These are phyloP conservation scores for Salix viminalis DNA, from an alignment of 345 rosid genomes.

Conservation along the genomic window DNA sequence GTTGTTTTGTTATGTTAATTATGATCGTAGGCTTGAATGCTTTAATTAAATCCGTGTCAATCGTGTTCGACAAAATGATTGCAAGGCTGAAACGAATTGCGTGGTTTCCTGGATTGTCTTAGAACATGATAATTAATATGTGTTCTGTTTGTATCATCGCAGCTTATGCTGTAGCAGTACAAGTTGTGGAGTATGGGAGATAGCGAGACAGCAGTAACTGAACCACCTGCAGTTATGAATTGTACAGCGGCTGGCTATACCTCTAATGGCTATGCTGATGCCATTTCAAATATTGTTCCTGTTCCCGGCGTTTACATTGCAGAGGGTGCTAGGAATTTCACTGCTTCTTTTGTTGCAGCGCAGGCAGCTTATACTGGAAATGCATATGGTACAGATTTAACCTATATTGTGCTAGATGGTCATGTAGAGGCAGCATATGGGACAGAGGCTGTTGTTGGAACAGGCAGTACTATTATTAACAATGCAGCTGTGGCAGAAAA, in stretches of 20 bases:
- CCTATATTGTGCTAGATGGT: conserved; percentile 23
- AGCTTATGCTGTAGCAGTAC: conserved; percentile 16
- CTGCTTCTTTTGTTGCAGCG: conserved; percentile 28
- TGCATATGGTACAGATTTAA: conserved; percentile 14
- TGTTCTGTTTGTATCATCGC: conserved; percentile 20
- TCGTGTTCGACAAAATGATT: background rate
- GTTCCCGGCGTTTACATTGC: conserved; percentile 22
- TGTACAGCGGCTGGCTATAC: conserved; percentile 32
- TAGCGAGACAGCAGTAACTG: conserved; percentile 52
- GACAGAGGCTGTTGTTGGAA: conserved; percentile 23
- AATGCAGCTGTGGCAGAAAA: conserved; percentile 22
- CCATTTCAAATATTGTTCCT: conserved; percentile 17
- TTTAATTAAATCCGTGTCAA: background rate
- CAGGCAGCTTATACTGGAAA: conserved; percentile 23
- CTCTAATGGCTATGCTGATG: conserved; percentile 20
- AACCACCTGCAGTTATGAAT: conserved; percentile 35
- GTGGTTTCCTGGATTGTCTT: too few relatives aligned
- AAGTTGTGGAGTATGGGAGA: conserved; percentile 51
- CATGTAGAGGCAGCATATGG: conserved; percentile 17
- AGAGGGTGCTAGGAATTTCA: conserved; percentile 31
- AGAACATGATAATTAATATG: background rate
- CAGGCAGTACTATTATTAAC: conserved; percentile 9
- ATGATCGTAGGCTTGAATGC: background rate
- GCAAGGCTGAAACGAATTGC: background rate
- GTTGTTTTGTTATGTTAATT: background rate